Percentiles rank a stretch among this genome's conserved stretches.
Conservation (phyloP, 768 basidiomycete species). For the Pleurotus eryngii region DNA sequence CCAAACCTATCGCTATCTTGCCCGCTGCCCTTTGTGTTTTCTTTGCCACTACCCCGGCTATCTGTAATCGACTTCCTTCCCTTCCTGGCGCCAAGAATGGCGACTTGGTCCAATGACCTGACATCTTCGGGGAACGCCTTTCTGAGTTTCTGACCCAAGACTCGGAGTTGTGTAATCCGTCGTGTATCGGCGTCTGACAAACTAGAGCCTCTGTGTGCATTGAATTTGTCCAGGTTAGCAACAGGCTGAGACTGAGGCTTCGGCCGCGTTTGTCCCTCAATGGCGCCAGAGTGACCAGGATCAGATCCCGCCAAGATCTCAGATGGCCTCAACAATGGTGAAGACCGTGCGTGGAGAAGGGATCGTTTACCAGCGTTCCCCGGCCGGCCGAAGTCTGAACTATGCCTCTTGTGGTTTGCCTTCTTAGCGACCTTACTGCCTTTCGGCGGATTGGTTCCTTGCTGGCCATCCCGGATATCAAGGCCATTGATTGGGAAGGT, state of each 20-base stretch:
- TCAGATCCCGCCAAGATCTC: not conserved
- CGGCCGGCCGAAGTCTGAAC: not conserved
- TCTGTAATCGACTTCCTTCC: not conserved
- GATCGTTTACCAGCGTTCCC: not conserved
- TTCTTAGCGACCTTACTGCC: not conserved
- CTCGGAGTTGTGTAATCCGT: slow-evolving; percentile 40
- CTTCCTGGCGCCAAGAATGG: not conserved
- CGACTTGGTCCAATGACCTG: not conserved
- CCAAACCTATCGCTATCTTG: slow-evolving; percentile 1
- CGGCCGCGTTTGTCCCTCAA: not conserved
- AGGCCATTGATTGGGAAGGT: too few relatives aligned
- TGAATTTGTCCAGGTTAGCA: not conserved
- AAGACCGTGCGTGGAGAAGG: slow-evolving; percentile 1
- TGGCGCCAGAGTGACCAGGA: not conserved
- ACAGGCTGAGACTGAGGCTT: not conserved
- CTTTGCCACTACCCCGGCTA: not conserved
- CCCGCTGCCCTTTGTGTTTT: not conserved
- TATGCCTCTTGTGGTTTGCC: not conserved
- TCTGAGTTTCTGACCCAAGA: slow-evolving; percentile 54
- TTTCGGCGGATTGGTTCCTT: not conserved
- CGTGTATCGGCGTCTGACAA: not conserved
- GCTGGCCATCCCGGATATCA: not conserved
- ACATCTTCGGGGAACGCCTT: slow-evolving; percentile 53
- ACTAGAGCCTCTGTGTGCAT: not conserved
- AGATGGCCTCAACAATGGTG: not conserved